A percentile compares a stretch with the other conserved stretches of the same genome.
Conservation (phyloP, 1,284 basidiomycete species). For the Naganishia liquefaciens region DNA sequence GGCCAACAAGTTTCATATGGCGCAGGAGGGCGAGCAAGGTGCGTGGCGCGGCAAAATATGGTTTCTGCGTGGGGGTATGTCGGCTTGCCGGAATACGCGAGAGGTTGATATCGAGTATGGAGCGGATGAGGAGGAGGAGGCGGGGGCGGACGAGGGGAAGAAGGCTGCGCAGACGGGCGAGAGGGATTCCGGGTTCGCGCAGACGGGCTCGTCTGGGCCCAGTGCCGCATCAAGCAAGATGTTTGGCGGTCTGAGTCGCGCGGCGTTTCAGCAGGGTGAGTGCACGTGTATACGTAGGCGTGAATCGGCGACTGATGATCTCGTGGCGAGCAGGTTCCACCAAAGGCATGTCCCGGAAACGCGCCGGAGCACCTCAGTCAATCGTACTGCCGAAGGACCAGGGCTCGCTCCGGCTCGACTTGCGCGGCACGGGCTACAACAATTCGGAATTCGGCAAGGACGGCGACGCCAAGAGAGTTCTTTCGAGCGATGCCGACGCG, state of each 20-base stretch:
- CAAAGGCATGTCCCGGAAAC: constrained; percentile 6
- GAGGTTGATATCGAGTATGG: constrained; percentile 27
- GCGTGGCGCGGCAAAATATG: constrained; percentile 63
- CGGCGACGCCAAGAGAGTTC: neutral
- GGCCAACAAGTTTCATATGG: constrained; percentile 73
- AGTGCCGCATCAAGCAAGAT: constrained; percentile 4
- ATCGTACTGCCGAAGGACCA: constrained; percentile 9
- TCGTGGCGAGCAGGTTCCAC: constrained; percentile 32
- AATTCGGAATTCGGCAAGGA: neutral
- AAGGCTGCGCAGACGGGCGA: neutral
- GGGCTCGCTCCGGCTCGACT: constrained; percentile 13
- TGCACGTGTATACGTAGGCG: neutral
- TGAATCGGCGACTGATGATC: neutral
- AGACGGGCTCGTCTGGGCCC: neutral
- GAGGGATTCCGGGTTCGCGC: neutral
- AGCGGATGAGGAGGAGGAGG: constrained; percentile 14
- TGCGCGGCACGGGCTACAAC: constrained; percentile 14
- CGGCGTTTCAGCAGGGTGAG: constrained; percentile 26
- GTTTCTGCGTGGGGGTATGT: constrained; percentile 80
- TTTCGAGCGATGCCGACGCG: neutral
- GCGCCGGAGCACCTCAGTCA: constrained; percentile 8
- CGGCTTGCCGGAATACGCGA: constrained; percentile 58
- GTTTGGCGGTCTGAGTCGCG: constrained; percentile 29
- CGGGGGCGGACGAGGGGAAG: neutral
- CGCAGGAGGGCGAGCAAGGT: neutral